Percentiles rank a stretch among this genome's conserved stretches.
Conservation (phyloP, 129 eudicot genomes). For the Silybum marianum region DNA sequence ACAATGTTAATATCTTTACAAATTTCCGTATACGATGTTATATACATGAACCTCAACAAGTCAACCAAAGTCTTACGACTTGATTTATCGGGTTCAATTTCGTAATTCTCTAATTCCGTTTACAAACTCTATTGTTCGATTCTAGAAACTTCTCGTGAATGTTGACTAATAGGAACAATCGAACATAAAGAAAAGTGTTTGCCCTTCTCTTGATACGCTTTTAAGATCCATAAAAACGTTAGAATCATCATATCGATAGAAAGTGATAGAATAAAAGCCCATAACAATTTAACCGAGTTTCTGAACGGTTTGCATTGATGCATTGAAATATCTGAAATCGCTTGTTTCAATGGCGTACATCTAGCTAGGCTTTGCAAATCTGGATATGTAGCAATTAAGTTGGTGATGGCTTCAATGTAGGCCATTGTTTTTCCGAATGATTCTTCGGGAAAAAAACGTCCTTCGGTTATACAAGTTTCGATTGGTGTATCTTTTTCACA, state of each 20-base stretch:
- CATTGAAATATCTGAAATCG: slow-evolving; percentile 41
- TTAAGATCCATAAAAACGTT: slow-evolving; percentile 46
- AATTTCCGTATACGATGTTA: slow-evolving; percentile 18
- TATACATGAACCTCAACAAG: slow-evolving; percentile 33
- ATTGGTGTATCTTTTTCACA: slow-evolving; percentile 42
- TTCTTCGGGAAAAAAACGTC: slow-evolving; percentile 51
- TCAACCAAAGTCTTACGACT: slow-evolving; percentile 31
- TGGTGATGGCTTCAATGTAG: slow-evolving; percentile 48
- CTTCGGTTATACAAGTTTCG: slow-evolving; percentile 31
- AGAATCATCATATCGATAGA: slow-evolving; percentile 52
- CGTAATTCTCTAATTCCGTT: slow-evolving; percentile 4
- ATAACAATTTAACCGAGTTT: slow-evolving; percentile 36
- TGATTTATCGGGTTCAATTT: slow-evolving; percentile 8
- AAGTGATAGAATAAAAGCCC: slow-evolving; percentile 46
- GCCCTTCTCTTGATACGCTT: slow-evolving; percentile 56
- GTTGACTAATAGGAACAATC: slow-evolving; percentile 35
- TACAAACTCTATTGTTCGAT: slow-evolving; percentile 22
- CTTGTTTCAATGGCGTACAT: slow-evolving; percentile 46
- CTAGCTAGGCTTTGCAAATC: slow-evolving; percentile 50
- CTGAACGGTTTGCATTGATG: slow-evolving; percentile 65
- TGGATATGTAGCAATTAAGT: slow-evolving; percentile 46
- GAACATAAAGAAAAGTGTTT: slow-evolving; percentile 40
- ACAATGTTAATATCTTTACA: slow-evolving; percentile 3
- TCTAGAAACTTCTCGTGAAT: background rate
- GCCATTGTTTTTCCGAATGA: slow-evolving; percentile 46